A percentile compares a stretch with the other conserved stretches of the same genome.
Evolutionary conservation across 768 basidiomycete genomes (phyloP).

Genomic region (Gloeostereum incarnatum): DNA sequence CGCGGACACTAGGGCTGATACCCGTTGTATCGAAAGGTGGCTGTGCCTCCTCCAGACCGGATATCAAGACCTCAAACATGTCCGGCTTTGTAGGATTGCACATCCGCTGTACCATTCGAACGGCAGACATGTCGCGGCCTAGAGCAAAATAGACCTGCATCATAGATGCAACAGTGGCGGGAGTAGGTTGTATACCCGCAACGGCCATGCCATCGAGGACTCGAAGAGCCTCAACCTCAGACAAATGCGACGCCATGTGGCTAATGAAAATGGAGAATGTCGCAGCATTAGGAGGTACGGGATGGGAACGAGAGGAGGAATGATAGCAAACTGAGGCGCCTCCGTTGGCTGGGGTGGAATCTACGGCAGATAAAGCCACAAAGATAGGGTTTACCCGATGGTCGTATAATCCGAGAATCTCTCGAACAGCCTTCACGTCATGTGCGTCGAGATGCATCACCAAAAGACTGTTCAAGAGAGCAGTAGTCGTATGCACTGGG

Average conservation of each 20-base stretch:
- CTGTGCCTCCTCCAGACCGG: slow-evolving; percentile 14
- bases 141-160: slow-evolving; percentile 44
- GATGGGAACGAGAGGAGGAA: slow-evolving; percentile 6
- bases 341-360: slow-evolving; percentile 21
- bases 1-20: slow-evolving; percentile 28
- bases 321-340: too few species aligned
- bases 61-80: slow-evolving; percentile 3
- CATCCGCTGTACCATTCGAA: slow-evolving; percentile 38
- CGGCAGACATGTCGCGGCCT: slow-evolving; percentile 37
- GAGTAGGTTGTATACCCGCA: slow-evolving; percentile 33
- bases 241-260: slow-evolving; percentile 32
- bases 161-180: slow-evolving; percentile 40
- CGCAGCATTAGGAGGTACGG: slow-evolving; percentile 36
- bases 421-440: slow-evolving; percentile 37
- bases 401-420: slow-evolving; percentile 41
- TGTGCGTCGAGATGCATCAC: slow-evolving; percentile 46
- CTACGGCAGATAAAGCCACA: slow-evolving; percentile 14
- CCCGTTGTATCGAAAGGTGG: slow-evolving; percentile 20
- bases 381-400: slow-evolving; percentile 14
- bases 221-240: slow-evolving; percentile 33
- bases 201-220: slow-evolving; percentile 38
- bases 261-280: slow-evolving; percentile 62
- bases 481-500: slow-evolving; percentile 30
- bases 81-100: slow-evolving; percentile 24
- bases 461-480: slow-evolving; percentile 62